These are phyloP conservation scores for Saccharomycopsis sp. DNA, from an alignment of 805 yeast species.

Conservation along the genomic window DNA sequence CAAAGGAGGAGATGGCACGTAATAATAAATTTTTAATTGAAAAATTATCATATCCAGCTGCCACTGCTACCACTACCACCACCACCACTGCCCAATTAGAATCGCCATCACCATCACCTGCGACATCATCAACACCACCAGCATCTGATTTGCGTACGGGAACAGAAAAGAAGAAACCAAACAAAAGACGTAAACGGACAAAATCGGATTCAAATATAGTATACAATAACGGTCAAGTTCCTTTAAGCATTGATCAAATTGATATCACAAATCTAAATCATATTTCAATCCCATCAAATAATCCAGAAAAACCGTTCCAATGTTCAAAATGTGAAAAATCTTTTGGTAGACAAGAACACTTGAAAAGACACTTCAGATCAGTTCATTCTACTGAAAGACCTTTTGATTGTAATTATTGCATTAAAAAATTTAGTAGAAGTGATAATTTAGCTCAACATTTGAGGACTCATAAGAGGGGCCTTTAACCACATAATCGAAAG, in stretches of 20 bases:
- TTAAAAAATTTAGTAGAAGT: slow-evolving; percentile 55
- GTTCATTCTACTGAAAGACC: slow-evolving; percentile 58
- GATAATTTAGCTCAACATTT: slow-evolving; percentile 64
- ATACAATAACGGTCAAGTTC: background rate
- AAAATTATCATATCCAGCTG: background rate
- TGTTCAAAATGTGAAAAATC: slow-evolving; percentile 34
- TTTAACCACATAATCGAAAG: too few relatives aligned
- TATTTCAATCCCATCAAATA: slow-evolving; percentile 9
- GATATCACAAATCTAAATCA: slow-evolving; percentile 13
- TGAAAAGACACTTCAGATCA: slow-evolving; percentile 60
- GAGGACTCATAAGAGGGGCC: slow-evolving; percentile 38
- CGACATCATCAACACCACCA: slow-evolving; percentile 38
- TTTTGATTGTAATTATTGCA: slow-evolving; percentile 50
- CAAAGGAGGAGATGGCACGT: too few relatives aligned
- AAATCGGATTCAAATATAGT: slow-evolving; percentile 13
- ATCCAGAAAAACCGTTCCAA: slow-evolving; percentile 31
- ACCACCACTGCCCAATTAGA: slow-evolving; percentile 33
- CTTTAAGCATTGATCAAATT: too few relatives aligned
- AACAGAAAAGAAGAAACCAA: slow-evolving; percentile 1
- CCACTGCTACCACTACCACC: background rate
- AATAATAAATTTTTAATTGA: too few relatives aligned
- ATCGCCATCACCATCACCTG: slow-evolving; percentile 54
- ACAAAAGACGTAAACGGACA: slow-evolving; percentile 15
- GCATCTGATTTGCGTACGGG: slow-evolving; percentile 23
- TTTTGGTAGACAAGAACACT: slow-evolving; percentile 59